Percentiles rank a stretch among this genome's conserved stretches.
These are phyloP conservation scores for Stromatinia cepivora DNA, from an alignment of 2,329 filamentous ascomycete genomes.

Conservation along the genomic window DNA sequence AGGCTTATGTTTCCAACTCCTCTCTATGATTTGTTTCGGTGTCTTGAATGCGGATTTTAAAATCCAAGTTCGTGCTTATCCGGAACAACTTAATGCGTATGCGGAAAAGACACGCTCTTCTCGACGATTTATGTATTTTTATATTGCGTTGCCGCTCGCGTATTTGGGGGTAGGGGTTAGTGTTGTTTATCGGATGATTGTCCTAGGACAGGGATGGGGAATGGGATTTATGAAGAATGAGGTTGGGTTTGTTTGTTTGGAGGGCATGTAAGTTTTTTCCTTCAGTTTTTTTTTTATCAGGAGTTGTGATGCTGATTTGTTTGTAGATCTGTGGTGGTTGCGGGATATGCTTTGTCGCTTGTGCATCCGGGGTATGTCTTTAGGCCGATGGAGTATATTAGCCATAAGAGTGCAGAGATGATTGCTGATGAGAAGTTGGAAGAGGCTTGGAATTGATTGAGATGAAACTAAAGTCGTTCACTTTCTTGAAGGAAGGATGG, in stretches of 20 bases:
- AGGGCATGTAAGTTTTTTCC: conserved; percentile 4
- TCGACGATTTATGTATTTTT: background rate
- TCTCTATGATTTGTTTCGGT: conserved; percentile 11
- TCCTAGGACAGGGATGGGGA: conserved; percentile 6
- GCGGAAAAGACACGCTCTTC: background rate
- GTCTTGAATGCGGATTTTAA: background rate
- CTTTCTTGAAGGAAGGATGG: background rate
- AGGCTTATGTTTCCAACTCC: background rate
- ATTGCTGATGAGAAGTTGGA: conserved; percentile 10
- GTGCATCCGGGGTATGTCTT: conserved; percentile 17
- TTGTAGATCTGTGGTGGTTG: conserved; percentile 8
- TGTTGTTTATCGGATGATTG: background rate
- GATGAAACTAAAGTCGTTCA: background rate
- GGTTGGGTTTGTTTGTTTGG: conserved; percentile 12
- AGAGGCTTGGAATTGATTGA: conserved; percentile 1
- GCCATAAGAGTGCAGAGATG: background rate
- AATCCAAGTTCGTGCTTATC: conserved; percentile 4
- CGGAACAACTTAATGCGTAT: conserved; percentile 7
- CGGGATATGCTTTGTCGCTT: conserved; percentile 6
- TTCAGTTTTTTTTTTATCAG: background rate
- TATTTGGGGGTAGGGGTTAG: background rate
- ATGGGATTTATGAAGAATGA: conserved; percentile 13
- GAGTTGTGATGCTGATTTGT: background rate
- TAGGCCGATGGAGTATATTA: conserved; percentile 4
- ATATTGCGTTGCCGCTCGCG: background rate